Percentiles rank a stretch among this genome's conserved stretches.
Evolutionary conservation across 345 rosid genomes (phyloP).

Genomic region (Hibiscus tridactylites): DNA sequence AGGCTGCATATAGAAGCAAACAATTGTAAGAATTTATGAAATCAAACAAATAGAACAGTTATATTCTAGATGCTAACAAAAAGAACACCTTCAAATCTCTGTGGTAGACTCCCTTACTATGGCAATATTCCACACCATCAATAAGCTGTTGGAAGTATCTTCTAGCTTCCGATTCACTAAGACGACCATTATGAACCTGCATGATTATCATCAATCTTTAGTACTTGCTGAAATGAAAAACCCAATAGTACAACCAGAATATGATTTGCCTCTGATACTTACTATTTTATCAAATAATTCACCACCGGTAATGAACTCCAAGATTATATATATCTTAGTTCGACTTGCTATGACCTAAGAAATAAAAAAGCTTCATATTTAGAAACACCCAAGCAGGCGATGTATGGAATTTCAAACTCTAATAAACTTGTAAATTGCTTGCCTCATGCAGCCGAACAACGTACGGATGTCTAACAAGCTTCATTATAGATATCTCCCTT

Average conservation of each 20-base stretch:
- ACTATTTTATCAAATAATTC: conserved; percentile 96
- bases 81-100: conserved; percentile 79
- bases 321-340: conserved; percentile 81
- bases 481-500: conserved; percentile 97
- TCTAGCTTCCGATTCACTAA: conserved; percentile 87
- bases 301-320: conserved; percentile 96
- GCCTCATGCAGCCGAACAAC: conserved; percentile 92
- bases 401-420: neutral
- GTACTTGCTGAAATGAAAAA: neutral
- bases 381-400: conserved; percentile 1
- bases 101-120: conserved; percentile 87
- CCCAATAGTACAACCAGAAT: neutral
- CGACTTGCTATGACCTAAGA: conserved; percentile 83
- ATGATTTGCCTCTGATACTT: conserved; percentile 28
- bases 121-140: conserved; percentile 97
- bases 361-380: neutral
- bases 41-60: neutral
- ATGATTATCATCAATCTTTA: neutral
- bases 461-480: conserved; percentile 90
- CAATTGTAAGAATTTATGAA: conserved; percentile 17
- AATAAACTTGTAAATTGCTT: conserved; percentile 11
- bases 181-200: conserved; percentile 81
- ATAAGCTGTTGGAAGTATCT: conserved; percentile 88
- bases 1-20: conserved; percentile 47
- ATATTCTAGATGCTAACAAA: neutral